Percentiles rank a stretch among this genome's conserved stretches.
phyloP scores from a whole-genome alignment of 2,329 filamentous ascomycete genomes.

The Aureobasidium sp. region DNA sequence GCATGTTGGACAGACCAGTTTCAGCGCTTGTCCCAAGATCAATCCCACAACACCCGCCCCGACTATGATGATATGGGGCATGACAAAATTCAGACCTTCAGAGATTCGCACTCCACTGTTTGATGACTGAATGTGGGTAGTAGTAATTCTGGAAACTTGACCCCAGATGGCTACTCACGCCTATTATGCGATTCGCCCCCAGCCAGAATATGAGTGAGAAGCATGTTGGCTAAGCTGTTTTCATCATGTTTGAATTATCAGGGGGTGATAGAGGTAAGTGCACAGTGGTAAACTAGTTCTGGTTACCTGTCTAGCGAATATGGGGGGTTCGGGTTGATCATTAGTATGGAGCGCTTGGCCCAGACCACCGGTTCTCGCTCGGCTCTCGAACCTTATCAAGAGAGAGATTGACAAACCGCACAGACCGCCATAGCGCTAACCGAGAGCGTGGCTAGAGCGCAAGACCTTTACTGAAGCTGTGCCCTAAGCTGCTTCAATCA shows the following conservation, averaged over 20 bases:
- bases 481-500: not conserved
- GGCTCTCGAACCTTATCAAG: not conserved
- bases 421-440: not conserved
- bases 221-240: not conserved
- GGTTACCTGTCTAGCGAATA: not conserved
- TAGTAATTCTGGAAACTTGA: not conserved
- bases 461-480: not conserved
- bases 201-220: not conserved
- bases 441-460: not conserved
- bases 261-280: no score
- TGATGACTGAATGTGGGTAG: not conserved
- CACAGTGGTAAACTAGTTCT: no score
- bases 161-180: not conserved
- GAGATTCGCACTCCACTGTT: not conserved
- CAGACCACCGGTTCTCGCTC: constrained; percentile 5
- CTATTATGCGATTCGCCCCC: not conserved
- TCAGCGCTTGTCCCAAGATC: not conserved
- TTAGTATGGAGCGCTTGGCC: not conserved
- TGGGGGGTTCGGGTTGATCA: not conserved
- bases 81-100: not conserved
- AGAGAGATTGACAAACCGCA: not conserved
- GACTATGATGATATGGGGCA: not conserved
- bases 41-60: not conserved
- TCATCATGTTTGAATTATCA: not conserved
- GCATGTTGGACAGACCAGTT: not conserved